These are phyloP conservation scores for Penicillium steckii DNA, from an alignment of 495 filamentous ascomycete genomes.

Conservation along the genomic window DNA sequence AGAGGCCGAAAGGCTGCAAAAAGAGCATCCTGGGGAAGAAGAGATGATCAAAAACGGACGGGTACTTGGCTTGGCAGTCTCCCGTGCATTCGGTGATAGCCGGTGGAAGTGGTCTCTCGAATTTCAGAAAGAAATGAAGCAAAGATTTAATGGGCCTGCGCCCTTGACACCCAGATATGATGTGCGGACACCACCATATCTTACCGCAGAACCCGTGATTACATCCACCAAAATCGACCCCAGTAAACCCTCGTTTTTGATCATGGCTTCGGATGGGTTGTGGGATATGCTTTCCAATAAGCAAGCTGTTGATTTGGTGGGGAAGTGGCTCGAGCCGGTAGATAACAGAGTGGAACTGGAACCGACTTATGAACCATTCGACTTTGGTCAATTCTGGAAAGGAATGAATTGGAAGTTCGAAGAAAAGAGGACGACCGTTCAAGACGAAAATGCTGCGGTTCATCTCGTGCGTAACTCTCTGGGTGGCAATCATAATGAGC, in stretches of 20 bases:
- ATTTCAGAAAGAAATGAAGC: conserved; percentile 39
- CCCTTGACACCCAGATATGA: conserved; percentile 36
- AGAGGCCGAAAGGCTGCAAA: conserved; percentile 49
- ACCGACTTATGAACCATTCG: conserved; percentile 19
- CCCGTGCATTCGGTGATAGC: conserved; percentile 63
- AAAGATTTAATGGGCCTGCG: conserved; percentile 46
- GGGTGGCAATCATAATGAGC: conserved; percentile 56
- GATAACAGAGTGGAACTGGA: conserved; percentile 14
- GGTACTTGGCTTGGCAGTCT: conserved; percentile 54
- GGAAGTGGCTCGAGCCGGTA: conserved; percentile 48
- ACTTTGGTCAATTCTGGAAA: conserved; percentile 28
- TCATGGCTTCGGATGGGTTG: conserved; percentile 63
- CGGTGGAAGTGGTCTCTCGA: conserved; percentile 60
- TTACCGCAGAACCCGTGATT: conserved; percentile 64
- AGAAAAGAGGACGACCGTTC: conserved; percentile 44
- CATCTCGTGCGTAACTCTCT: conserved; percentile 62
- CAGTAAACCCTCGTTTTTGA: conserved; percentile 51
- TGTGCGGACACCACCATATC: conserved; percentile 58
- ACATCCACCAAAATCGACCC: conserved; percentile 52
- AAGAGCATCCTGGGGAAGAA: conserved; percentile 59
- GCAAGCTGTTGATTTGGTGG: conserved; percentile 59
- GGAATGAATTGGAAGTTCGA: conserved; percentile 21
- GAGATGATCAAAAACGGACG: conserved; percentile 53
- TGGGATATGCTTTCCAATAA: conserved; percentile 61
- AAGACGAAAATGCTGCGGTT: conserved; percentile 62